phyloP scores from a whole-genome alignment of 192 early-diverging fungal species.

The Coemansia reversa region DNA sequence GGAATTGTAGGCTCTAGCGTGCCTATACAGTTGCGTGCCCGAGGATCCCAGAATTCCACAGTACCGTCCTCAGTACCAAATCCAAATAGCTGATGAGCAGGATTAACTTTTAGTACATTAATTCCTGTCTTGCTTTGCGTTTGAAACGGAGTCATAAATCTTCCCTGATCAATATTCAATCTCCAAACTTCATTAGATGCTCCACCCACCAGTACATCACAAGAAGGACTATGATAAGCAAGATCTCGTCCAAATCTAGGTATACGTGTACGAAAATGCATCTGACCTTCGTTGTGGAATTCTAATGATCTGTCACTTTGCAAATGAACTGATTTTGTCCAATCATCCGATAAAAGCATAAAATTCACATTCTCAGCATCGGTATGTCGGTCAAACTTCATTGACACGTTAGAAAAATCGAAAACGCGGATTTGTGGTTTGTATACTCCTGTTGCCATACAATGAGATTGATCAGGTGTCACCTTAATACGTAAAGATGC shows the following conservation, averaged over 20 bases:
- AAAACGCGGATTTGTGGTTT: constrained; percentile 96
- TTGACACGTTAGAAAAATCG: constrained; percentile 87
- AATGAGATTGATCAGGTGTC: constrained; percentile 82
- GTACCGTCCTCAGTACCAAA: constrained; percentile 85
- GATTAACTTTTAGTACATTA: constrained; percentile 76
- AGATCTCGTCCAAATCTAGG: constrained; percentile 93
- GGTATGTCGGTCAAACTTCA: constrained; percentile 98
- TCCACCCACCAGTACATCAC: constrained; percentile 84
- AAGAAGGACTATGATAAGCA: constrained; percentile 86
- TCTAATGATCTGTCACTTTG: constrained; percentile 89
- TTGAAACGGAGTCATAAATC: constrained; percentile 81
- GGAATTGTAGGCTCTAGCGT: constrained; percentile 59
- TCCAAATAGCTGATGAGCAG: constrained; percentile 89
- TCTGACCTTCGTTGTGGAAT: constrained; percentile 92
- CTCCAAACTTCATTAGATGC: constrained; percentile 82
- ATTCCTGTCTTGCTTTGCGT: constrained; percentile 69
- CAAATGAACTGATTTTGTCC: constrained; percentile 92
- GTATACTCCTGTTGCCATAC: constrained; percentile 96
- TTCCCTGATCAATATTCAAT: constrained; percentile 89
- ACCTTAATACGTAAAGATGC: constrained; percentile 80
- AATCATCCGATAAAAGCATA: constrained; percentile 87
- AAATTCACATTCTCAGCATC: constrained; percentile 91
- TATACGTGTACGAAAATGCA: constrained; percentile 91
- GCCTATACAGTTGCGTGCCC: constrained; percentile 73
- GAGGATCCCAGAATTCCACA: constrained; percentile 96